Conservation (phyloP, 2,329 filamentous ascomycete genomes). For the Fusarium guadeloupense region DNA sequence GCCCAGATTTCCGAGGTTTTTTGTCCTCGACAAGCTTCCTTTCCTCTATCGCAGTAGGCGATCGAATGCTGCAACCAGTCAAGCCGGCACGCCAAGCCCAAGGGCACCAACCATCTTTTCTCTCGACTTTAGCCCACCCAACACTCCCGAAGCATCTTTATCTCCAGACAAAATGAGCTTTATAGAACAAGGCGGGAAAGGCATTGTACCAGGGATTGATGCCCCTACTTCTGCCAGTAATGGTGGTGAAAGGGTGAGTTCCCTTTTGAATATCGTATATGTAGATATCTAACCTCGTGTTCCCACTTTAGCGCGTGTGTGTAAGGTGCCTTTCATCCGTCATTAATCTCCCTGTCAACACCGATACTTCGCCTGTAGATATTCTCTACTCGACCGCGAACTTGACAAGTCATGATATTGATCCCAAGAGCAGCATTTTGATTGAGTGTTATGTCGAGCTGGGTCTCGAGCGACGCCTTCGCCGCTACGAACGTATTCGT, state of each 20-base stretch:
- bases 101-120: constrained; percentile 49
- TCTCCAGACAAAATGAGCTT: constrained; percentile 48
- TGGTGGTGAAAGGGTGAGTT: constrained; percentile 75
- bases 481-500: constrained; percentile 85
- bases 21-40: constrained; percentile 59
- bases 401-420: constrained; percentile 70
- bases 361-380: constrained; percentile 78
- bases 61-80: constrained; percentile 47
- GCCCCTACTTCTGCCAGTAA: constrained; percentile 84
- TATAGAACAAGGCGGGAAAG: constrained; percentile 57
- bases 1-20: constrained; percentile 46
- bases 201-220: constrained; percentile 67
- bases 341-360: constrained; percentile 75
- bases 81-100: constrained; percentile 48
- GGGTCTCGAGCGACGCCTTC: constrained; percentile 82
- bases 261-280: not conserved
- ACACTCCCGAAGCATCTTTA: constrained; percentile 46
- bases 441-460: constrained; percentile 79
- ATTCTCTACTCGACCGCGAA: constrained; percentile 74
- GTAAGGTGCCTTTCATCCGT: constrained; percentile 77
- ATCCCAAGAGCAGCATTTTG: constrained; percentile 73
- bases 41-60: constrained; percentile 56
- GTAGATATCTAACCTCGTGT: constrained; percentile 11
- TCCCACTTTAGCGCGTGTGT: constrained; percentile 67
- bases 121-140: constrained; percentile 46